phyloP scores from a whole-genome alignment of 257 asterid genomes.

The Solanum bukasovii region DNA sequence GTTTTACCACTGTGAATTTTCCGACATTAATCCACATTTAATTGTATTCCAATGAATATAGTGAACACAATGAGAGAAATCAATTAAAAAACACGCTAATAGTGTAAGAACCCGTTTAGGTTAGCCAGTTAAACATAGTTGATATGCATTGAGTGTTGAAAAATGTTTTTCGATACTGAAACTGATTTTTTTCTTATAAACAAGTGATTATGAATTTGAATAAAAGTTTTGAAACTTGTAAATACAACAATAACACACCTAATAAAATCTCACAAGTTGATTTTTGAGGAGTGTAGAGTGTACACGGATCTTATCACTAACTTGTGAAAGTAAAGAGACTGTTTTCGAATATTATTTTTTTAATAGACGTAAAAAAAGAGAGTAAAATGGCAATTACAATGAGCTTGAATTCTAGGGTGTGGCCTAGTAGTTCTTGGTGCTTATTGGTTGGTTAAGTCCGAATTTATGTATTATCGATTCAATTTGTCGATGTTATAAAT shows the following conservation, averaged over 20 bases:
- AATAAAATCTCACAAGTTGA: background rate
- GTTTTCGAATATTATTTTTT: too few species aligned
- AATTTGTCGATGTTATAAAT: too few species aligned
- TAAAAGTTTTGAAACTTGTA: too few species aligned
- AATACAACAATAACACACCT: too few species aligned
- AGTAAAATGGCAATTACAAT: background rate
- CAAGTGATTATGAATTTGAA: background rate
- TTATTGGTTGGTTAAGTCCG: background rate
- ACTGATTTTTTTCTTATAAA: too few species aligned
- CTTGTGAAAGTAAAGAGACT: too few species aligned
- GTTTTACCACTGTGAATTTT: background rate
- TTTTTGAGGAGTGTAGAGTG: too few species aligned
- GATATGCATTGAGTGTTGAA: background rate
- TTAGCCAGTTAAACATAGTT: background rate
- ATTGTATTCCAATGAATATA: background rate
- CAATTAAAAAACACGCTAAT: background rate
- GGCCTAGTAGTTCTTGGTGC: background rate
- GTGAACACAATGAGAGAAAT: rapidly evolving
- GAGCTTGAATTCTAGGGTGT: too few species aligned
- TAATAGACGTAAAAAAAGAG: too few species aligned
- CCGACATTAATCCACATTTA: background rate
- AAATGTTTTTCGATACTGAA: too few species aligned
- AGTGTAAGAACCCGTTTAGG: background rate
- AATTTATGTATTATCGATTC: too few species aligned
- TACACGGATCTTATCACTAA: too few species aligned